Base-by-base conservation (phyloP, 331 rosid genomes). In the Stylosanthes scabra region DNA sequence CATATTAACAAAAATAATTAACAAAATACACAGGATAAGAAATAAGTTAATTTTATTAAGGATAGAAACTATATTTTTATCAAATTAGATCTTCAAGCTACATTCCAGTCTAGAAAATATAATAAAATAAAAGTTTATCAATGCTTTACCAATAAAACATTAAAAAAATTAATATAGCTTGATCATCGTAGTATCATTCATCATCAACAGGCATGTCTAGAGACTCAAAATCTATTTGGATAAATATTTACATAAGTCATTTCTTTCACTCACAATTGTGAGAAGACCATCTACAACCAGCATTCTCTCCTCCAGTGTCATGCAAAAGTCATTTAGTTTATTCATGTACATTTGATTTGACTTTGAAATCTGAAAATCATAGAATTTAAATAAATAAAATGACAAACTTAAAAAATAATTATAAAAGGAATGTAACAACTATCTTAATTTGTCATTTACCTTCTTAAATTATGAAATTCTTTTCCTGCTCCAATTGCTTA, bases 291-390 rank as follows among this genome's bases (percentile, higher is more conserved):
- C 88, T 77, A 87, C 91, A 40, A 92, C 92, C 66, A 87, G 80
- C 81, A 88, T 55, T 13, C 97, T 97, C 86, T 95, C 99, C 80
- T 95, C 99, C 34, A 95, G 75, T 9, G 99, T 97, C 91, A 80
- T 86, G 70, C 86, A 89, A 80, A 95, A 87, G 64, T 95, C 99
- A 70, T 89, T 83, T 2, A 86, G 93, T 74, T 87, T 95, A 83
- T 96, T 88, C 91, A 86, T 95, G 86, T 80, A 88, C 88, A 90
- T 78, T 71, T 77, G 97, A 94, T 91, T 92, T 91, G 99, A 65
- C 96, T 96, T 80, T 85, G 90, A 83, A 84, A 95, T 77, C 99
- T 95, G 90, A 83, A 76, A 9, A 70, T 47, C n/a, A n/a, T n/a
- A n/a, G n/a, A n/a, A n/a, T n/a, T n/a, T n/a, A n/a, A n/a, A n/a